Evolutionary conservation across 352 stramenopile species (phyloP).

Genomic region (Pythium grandisporangium): DNA sequence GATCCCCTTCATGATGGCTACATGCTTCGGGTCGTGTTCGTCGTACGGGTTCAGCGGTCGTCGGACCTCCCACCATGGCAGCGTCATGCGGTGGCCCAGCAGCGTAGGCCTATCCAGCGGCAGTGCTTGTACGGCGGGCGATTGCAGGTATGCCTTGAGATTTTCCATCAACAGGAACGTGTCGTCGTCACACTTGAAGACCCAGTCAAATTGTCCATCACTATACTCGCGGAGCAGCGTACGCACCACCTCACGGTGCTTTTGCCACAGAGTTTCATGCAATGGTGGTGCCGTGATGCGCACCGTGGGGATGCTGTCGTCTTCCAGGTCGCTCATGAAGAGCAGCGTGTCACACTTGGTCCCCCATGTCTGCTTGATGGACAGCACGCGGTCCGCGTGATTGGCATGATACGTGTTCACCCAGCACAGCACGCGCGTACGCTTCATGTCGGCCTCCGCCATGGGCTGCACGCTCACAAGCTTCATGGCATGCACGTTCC

Average conservation of each 20-base stretch:
- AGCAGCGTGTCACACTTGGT: slow-evolving; percentile 79
- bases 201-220: slow-evolving; percentile 68
- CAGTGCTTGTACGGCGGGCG: slow-evolving; percentile 27
- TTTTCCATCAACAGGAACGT: slow-evolving; percentile 85
- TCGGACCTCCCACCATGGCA: slow-evolving; percentile 83
- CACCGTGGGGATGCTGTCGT: slow-evolving; percentile 49
- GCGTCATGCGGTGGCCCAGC: slow-evolving; percentile 80
- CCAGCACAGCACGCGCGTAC: slow-evolving; percentile 72
- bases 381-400: slow-evolving; percentile 39
- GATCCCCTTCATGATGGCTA: slow-evolving; percentile 37
- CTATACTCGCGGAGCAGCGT: slow-evolving; percentile 54
- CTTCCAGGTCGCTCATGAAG: slow-evolving; percentile 81
- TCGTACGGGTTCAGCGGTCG: slow-evolving; percentile 57
- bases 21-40: slow-evolving; percentile 46
- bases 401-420: slow-evolving; percentile 81
- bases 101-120: slow-evolving; percentile 27
- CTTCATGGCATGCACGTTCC: slow-evolving; percentile 61
- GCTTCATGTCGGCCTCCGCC: slow-evolving; percentile 18
- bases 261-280: slow-evolving; percentile 79
- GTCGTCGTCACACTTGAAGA: slow-evolving; percentile 87
- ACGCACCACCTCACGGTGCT: slow-evolving; percentile 74
- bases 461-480: slow-evolving; percentile 56
- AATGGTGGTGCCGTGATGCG: slow-evolving; percentile 47
- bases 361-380: slow-evolving; percentile 76
- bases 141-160: slow-evolving; percentile 61